Conservation (phyloP, 176 grass and related monocot genomes). For the Carex scoparia region DNA sequence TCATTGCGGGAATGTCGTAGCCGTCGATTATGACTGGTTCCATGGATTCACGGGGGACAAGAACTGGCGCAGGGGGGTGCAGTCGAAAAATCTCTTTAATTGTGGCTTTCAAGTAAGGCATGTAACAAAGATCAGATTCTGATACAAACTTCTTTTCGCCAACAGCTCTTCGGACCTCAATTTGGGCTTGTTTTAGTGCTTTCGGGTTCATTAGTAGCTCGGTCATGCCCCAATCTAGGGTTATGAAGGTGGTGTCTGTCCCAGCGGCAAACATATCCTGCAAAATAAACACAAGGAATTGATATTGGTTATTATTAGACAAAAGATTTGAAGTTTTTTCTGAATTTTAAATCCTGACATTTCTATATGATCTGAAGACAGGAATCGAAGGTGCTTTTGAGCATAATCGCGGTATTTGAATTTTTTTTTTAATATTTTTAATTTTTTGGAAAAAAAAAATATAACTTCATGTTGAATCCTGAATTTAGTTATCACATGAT, state of each 20-base stretch:
- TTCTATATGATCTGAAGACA: neutral
- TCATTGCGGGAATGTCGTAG: neutral
- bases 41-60: slow-evolving; percentile 15
- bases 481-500: neutral
- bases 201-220: slow-evolving; percentile 47
- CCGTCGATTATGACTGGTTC: neutral
- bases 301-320: neutral
- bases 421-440: neutral
- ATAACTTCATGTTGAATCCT: neutral
- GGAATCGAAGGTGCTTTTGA: neutral
- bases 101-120: slow-evolving; percentile 50
- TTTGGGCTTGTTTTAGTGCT: slow-evolving; percentile 40
- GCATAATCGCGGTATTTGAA: neutral
- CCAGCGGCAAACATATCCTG: slow-evolving; percentile 64
- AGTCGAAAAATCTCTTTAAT: slow-evolving; percentile 43
- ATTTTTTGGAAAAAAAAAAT: neutral
- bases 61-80: neutral
- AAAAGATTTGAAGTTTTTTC: neutral
- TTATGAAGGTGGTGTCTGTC: slow-evolving; percentile 51
- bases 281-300: neutral
- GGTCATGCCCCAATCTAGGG: slow-evolving; percentile 65
- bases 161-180: slow-evolving; percentile 34
- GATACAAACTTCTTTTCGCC: neutral
- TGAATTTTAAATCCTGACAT: neutral
- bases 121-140: slow-evolving; percentile 37